These are phyloP conservation scores for Inonotus obliquus DNA, from an alignment of 1,284 basidiomycete genomes.

Conservation along the genomic window DNA sequence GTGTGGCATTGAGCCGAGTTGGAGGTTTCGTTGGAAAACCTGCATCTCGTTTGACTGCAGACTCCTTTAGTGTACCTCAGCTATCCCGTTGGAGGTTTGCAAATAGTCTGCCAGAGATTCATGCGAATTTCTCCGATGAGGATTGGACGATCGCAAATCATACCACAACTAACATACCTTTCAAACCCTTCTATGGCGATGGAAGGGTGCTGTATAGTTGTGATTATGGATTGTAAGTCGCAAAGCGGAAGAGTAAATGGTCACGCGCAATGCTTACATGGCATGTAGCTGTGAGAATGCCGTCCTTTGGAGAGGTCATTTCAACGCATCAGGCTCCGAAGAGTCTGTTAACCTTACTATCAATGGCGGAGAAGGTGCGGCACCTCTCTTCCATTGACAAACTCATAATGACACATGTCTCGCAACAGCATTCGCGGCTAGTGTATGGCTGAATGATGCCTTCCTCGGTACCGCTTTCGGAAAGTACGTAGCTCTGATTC, in stretches of 20 bases:
- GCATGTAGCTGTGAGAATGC: slow-evolving; percentile 64
- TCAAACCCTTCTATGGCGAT: slow-evolving; percentile 65
- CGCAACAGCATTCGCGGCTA: slow-evolving; percentile 64
- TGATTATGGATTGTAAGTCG: slow-evolving; percentile 75
- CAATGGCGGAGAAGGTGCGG: slow-evolving; percentile 69
- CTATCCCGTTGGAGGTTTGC: slow-evolving; percentile 59
- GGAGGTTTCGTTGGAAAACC: slow-evolving; percentile 22
- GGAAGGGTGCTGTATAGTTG: slow-evolving; percentile 72
- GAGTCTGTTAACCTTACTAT: slow-evolving; percentile 66
- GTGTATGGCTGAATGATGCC: slow-evolving; percentile 70
- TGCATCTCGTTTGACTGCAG: neutral
- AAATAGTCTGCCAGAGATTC: slow-evolving; percentile 68
- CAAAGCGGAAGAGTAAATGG: neutral
- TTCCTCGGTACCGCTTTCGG: slow-evolving; percentile 71
- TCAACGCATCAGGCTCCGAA: slow-evolving; percentile 52
- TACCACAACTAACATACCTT: slow-evolving; percentile 65
- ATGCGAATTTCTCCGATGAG: slow-evolving; percentile 49
- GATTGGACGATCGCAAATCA: slow-evolving; percentile 63
- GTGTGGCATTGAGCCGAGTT: slow-evolving; percentile 19
- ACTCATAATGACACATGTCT: neutral
- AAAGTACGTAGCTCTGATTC: slow-evolving; percentile 41
- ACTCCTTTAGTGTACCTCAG: neutral
- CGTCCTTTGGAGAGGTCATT: slow-evolving; percentile 79
- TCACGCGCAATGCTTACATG: neutral
- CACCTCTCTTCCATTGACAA: neutral